A percentile compares a stretch with the other conserved stretches of the same genome.
phyloP scores from a whole-genome alignment of 2,329 filamentous ascomycete species.

The Colletotrichum higginsianum region DNA sequence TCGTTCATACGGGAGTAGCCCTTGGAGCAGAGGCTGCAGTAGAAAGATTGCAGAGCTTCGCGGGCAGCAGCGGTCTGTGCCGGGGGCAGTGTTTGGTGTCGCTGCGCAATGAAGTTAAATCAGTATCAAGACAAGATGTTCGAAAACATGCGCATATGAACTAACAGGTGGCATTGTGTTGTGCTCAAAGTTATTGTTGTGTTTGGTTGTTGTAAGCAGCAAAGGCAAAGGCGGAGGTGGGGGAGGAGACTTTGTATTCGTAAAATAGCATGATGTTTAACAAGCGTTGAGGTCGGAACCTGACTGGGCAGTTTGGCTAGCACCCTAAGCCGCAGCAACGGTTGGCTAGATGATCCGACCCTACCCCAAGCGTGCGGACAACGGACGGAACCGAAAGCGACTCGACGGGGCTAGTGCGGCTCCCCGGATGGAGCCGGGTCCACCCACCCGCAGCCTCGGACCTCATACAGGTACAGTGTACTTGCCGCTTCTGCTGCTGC shows the following conservation, averaged over 20 bases:
- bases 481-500: constrained; percentile 9
- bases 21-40: constrained; percentile 90
- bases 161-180: constrained; percentile 70
- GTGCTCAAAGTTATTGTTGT: not conserved
- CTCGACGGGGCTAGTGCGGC: constrained; percentile 3
- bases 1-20: constrained; percentile 96
- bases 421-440: not conserved
- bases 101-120: constrained; percentile 52
- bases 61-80: constrained; percentile 76
- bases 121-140: constrained; percentile 3
- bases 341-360: not conserved
- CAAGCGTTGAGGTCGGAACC: not conserved
- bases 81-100: constrained; percentile 71
- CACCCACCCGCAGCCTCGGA: constrained; percentile 1
- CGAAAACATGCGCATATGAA: constrained; percentile 54
- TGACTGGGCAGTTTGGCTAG: not conserved
- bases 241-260: not conserved
- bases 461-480: not conserved
- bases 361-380: too few species aligned
- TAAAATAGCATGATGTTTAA: not conserved
- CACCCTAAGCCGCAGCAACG: not conserved
- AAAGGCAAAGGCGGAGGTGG: too few species aligned
- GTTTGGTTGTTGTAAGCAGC: not conserved
- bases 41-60: constrained; percentile 85
- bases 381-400: not conserved